Conservation (phyloP, 768 basidiomycete genomes). For the Psilocybe cubensis region DNA sequence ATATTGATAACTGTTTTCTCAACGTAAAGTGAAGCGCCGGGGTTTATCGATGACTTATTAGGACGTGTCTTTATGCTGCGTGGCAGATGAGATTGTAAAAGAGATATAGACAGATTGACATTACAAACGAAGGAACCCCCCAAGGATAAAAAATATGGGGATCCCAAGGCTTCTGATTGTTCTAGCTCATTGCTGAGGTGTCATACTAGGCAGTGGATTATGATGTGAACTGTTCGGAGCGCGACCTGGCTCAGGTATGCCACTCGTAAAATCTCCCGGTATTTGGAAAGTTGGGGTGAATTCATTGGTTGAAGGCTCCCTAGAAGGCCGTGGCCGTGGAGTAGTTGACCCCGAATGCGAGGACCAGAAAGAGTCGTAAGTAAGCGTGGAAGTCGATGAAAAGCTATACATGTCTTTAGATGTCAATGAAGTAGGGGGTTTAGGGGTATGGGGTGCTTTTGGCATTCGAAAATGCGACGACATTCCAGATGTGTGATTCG, state of each 20-base stretch:
- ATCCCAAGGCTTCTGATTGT: constrained; percentile 9
- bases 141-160: constrained; percentile 10
- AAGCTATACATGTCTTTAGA: constrained; percentile 31
- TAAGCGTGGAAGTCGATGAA: constrained; percentile 38
- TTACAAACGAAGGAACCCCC: constrained; percentile 18
- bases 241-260: constrained; percentile 10
- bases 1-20: constrained; percentile 21
- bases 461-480: constrained; percentile 21
- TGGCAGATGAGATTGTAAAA: constrained; percentile 21
- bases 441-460: constrained; percentile 18
- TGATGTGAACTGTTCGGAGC: not conserved
- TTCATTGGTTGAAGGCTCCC: constrained; percentile 5
- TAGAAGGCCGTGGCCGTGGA: constrained; percentile 14
- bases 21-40: constrained; percentile 18
- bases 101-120: constrained; percentile 18
- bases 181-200: constrained; percentile 4
- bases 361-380: constrained; percentile 70
- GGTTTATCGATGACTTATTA: constrained; percentile 6
- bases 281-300: constrained; percentile 8
- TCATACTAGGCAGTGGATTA: constrained; percentile 5
- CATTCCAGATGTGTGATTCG: constrained; percentile 22
- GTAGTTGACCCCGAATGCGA: constrained; percentile 41
- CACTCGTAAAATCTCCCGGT: constrained; percentile 17
- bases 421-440: constrained; percentile 21
- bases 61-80: constrained; percentile 17